Evolutionary conservation across 805 yeast species (phyloP).

Genomic region (Clavispora santaluciae): DNA sequence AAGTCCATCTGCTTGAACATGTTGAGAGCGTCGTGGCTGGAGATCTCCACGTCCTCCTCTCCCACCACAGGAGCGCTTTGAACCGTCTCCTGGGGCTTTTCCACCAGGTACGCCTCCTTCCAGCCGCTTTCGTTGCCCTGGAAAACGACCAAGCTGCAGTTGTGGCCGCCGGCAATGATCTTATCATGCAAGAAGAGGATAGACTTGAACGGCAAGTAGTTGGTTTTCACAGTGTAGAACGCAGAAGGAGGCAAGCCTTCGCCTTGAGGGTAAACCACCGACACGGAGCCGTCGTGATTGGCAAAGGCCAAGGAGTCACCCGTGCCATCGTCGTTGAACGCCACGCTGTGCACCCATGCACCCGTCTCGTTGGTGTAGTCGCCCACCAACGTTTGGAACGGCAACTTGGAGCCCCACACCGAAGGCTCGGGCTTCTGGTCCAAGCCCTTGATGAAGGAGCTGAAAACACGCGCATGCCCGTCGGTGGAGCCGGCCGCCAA

Average conservation of each 20-base stretch:
- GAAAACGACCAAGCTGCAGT: constrained; percentile 84
- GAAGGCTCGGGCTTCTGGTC: constrained; percentile 78
- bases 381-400: constrained; percentile 88
- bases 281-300: constrained; percentile 82
- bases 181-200: constrained; percentile 63
- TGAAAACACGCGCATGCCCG: constrained; percentile 85
- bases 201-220: constrained; percentile 75
- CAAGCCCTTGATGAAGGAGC: constrained; percentile 82
- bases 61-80: constrained; percentile 42
- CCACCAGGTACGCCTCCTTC: constrained; percentile 57
- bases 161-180: constrained; percentile 85
- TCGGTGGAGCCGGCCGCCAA: constrained; percentile 91
- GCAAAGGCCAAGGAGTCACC: constrained; percentile 68
- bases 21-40: constrained; percentile 75
- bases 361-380: constrained; percentile 66
- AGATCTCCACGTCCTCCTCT: constrained; percentile 51
- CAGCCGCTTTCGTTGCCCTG: constrained; percentile 62
- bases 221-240: constrained; percentile 54
- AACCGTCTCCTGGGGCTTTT: constrained; percentile 40
- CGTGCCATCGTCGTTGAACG: constrained; percentile 70
- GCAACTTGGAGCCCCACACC: constrained; percentile 92
- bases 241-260: constrained; percentile 59
- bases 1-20: constrained; percentile 95
- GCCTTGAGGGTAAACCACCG: constrained; percentile 72
- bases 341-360: constrained; percentile 89